Conservation (phyloP, 805 yeast species). For the Teunomyces cretensis region DNA sequence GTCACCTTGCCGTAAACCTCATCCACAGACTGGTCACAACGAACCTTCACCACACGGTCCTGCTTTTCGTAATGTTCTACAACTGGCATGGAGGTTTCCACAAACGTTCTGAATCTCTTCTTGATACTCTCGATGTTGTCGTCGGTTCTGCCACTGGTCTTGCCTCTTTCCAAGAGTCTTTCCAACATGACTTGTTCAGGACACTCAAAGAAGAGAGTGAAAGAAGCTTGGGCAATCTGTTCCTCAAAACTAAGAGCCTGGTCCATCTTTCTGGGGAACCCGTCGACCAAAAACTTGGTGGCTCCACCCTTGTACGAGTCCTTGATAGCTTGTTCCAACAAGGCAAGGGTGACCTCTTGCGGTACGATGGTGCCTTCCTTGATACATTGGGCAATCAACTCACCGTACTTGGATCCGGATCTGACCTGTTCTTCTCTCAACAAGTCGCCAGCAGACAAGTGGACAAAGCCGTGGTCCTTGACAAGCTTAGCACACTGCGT, state of each 20-base stretch:
- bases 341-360: constrained; percentile 83
- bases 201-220: constrained; percentile 77
- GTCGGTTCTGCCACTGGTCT: constrained; percentile 92
- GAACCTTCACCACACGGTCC: constrained; percentile 71
- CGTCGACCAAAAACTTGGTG: constrained; percentile 80
- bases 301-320: constrained; percentile 50
- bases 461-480: constrained; percentile 75
- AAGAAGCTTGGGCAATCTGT: constrained; percentile 63
- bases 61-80: constrained; percentile 76
- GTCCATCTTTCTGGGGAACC: constrained; percentile 98
- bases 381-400: constrained; percentile 78
- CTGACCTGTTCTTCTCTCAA: constrained; percentile 89
- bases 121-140: constrained; percentile 89
- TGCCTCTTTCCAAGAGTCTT: constrained; percentile 85
- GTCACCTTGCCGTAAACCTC: constrained; percentile 70
- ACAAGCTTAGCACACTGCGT: constrained; percentile 92
- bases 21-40: constrained; percentile 80
- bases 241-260: constrained; percentile 94
- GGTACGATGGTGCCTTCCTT: constrained; percentile 92
- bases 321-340: constrained; percentile 75
- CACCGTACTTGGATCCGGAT: constrained; percentile 79
- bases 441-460: constrained; percentile 94
- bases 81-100: constrained; percentile 92
- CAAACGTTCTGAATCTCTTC: constrained; percentile 83
- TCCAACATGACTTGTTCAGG: constrained; percentile 80